Conservation (phyloP, 2,329 filamentous ascomycete species). For the Knoxdaviesia proteae region DNA sequence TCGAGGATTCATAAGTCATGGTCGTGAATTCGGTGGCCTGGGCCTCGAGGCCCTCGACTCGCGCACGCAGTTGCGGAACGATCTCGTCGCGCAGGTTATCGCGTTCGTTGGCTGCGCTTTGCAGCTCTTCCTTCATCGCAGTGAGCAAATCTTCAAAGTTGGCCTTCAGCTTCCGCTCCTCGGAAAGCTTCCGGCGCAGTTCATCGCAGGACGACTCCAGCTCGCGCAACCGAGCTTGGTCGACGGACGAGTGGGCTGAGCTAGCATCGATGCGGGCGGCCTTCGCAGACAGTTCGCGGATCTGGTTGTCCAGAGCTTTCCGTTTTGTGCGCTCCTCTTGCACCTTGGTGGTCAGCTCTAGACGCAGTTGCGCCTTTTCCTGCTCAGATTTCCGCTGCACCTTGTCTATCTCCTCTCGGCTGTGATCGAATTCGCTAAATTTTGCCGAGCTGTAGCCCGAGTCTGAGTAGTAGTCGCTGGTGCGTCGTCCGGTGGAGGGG, state of each 20-base stretch:
- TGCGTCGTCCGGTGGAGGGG: constrained; percentile 43
- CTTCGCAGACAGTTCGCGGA: constrained; percentile 62
- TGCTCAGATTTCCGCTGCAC: constrained; percentile 72
- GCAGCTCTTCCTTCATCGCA: constrained; percentile 64
- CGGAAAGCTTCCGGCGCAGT: constrained; percentile 56
- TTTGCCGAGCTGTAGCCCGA: constrained; percentile 75
- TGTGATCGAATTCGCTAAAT: constrained; percentile 44
- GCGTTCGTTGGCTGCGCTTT: constrained; percentile 66
- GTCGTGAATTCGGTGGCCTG: constrained; percentile 54
- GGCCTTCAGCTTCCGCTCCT: constrained; percentile 72
- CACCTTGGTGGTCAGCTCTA: constrained; percentile 68
- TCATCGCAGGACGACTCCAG: constrained; percentile 68
- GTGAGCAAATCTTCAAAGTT: constrained; percentile 85
- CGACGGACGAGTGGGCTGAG: constrained; percentile 34
- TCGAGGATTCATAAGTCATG: constrained; percentile 58
- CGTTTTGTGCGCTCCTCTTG: constrained; percentile 68
- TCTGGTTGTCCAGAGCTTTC: constrained; percentile 60
- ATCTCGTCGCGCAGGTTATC: constrained; percentile 83
- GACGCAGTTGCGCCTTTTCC: constrained; percentile 67
- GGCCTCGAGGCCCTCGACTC: constrained; percentile 57
- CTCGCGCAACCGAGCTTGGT: constrained; percentile 46
- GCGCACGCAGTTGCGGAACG: constrained; percentile 55
- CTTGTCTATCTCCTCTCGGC: constrained; percentile 56
- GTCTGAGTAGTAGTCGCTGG: constrained; percentile 96
- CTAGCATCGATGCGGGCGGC: constrained; percentile 41